Evolutionary conservation across 2,329 filamentous ascomycete species (phyloP), one percentile per base, ranked within the genome.

Genomic region (Xylariaceae sp.): DNA sequence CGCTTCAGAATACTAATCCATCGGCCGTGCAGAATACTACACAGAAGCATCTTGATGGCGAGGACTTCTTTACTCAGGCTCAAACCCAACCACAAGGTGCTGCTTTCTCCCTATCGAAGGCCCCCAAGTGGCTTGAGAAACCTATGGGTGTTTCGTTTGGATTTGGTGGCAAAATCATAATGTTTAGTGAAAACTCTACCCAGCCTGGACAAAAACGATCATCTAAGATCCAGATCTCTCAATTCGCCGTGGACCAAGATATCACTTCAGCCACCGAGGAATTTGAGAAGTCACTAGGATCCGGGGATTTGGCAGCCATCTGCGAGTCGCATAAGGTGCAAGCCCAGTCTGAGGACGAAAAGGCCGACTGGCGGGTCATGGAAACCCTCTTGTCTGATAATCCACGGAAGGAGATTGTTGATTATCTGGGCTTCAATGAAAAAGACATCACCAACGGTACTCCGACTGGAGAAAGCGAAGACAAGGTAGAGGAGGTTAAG

Each of bases 21-120:
- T 83, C 88, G 54, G 78, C 80, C n/a, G 80, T 86, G 1, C 84
- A 91, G 70, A 76, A 79, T 42, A 77, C 80, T 4, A 80, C 85
- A 8, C 84, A 89, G 65, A 84, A 79, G 64, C 84, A 84, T 50
- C 74, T 94, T 34, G 90, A 96, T 66, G 91, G 88, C 47, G 94
- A 96, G 67, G 94, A 97, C 67, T 99, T 99, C 77, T 99, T 99
- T 67, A 88, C 89, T 11, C 91, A 90, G 70, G 92, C 91, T 8
- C 91, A 96, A 70, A 89, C 86, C 5, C 90, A 96, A 66, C 90
- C 92, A 2, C 91, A 96, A 71, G 88, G 86, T 27, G 88, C 89
- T 30, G 91, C 89, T 2, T 99, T 97, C 76, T 89, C 90, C 2
- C 77, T 99, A 44, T 77, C 80, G 47, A 91, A 90, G 67, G 86